Percentiles rank a stretch among this genome's conserved stretches.
These are phyloP conservation scores for Polyporus arcularius DNA, from an alignment of 768 basidiomycete genomes.

Conservation along the genomic window DNA sequence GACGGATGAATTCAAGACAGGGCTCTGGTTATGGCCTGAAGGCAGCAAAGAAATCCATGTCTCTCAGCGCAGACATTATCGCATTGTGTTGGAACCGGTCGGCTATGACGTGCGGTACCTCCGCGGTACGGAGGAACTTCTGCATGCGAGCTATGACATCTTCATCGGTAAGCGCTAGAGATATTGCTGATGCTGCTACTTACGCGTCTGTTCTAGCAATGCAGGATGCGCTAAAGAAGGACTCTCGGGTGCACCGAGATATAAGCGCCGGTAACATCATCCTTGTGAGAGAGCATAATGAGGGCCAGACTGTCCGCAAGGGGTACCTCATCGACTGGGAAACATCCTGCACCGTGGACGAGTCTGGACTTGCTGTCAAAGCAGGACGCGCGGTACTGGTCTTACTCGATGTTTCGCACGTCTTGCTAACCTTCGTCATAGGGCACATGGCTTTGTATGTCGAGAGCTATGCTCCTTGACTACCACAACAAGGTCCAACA, in stretches of 20 bases:
- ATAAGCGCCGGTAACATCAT: slow-evolving; percentile 10
- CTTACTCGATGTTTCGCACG: background rate
- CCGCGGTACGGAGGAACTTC: slow-evolving; percentile 6
- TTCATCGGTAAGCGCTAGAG: background rate
- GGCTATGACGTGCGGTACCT: slow-evolving; percentile 1
- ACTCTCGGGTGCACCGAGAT: slow-evolving; percentile 2
- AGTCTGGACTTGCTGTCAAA: background rate
- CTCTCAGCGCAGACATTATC: slow-evolving; percentile 1
- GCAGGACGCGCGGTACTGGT: background rate
- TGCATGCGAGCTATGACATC: background rate
- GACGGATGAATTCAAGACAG: background rate
- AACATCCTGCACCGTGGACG: background rate
- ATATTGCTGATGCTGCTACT: background rate
- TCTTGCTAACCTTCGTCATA: background rate
- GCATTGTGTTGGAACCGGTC: slow-evolving; percentile 1
- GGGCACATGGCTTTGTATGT: slow-evolving; percentile 18
- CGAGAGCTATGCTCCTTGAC: background rate
- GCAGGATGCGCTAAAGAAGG: slow-evolving; percentile 1
- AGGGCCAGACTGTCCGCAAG: background rate
- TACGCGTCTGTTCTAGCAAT: background rate
- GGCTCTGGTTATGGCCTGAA: background rate
- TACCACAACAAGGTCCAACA: too few relatives aligned
- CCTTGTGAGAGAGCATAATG: slow-evolving; percentile 1
- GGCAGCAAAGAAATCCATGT: background rate
- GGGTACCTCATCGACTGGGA: slow-evolving; percentile 17